Evolutionary conservation across 2,329 filamentous ascomycete genomes (phyloP).

Genomic region (Botrytis cinerea): DNA sequence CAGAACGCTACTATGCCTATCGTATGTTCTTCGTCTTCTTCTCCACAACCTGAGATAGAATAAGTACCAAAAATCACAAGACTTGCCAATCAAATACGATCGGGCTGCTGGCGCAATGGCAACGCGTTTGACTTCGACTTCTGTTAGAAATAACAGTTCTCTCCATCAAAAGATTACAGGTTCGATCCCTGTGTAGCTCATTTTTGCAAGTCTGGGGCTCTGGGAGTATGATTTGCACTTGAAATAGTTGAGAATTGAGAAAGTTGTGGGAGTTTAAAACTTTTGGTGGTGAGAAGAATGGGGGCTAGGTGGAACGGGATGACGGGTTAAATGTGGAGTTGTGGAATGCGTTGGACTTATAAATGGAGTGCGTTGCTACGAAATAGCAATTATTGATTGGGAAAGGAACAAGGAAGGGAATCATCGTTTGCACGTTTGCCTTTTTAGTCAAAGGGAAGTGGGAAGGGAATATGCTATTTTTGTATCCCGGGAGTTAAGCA

Average conservation of each 20-base stretch:
- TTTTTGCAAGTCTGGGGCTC: too few relatives aligned
- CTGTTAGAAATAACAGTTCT: background rate
- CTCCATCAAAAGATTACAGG: slow-evolving; percentile 19
- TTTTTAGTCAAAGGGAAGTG: background rate
- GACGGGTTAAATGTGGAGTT: background rate
- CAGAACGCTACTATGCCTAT: background rate
- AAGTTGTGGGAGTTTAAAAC: background rate
- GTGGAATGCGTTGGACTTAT: background rate
- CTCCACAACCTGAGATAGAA: fast-evolving
- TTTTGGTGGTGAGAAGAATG: background rate
- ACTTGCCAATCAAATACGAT: fast-evolving
- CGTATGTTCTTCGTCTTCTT: background rate
- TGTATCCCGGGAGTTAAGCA: background rate
- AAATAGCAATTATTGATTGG: background rate
- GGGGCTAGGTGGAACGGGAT: background rate
- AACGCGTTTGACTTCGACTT: slow-evolving; percentile 22
- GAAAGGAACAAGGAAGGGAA: background rate
- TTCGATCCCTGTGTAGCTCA: slow-evolving; percentile 10
- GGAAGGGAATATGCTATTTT: background rate
- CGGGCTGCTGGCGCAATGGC: slow-evolving; percentile 16
- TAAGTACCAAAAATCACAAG: fast-evolving
- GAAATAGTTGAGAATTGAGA: background rate
- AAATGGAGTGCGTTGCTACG: background rate
- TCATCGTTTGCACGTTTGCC: background rate
- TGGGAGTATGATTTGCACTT: background rate